Percentiles rank a stretch among this genome's conserved stretches.
These are phyloP conservation scores for Fusarium sulawesiense DNA, from an alignment of 2,329 filamentous ascomycete species.

Conservation along the genomic window DNA sequence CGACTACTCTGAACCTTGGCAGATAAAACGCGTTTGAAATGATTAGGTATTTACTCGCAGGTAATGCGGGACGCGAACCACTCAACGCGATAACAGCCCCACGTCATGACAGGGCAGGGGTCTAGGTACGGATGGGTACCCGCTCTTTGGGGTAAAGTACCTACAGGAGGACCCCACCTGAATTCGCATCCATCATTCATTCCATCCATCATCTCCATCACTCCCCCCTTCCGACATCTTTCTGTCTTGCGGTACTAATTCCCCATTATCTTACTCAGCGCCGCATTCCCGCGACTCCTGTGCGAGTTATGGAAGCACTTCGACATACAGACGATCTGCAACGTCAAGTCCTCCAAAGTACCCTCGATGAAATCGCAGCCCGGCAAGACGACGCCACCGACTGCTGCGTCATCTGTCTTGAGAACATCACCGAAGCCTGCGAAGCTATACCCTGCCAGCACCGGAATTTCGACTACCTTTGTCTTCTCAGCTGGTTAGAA, in stretches of 20 bases:
- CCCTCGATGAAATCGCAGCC: slow-evolving; percentile 56
- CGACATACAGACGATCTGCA: slow-evolving; percentile 49
- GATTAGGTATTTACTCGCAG: neutral
- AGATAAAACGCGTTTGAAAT: slow-evolving; percentile 32
- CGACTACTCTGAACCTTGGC: slow-evolving; percentile 9
- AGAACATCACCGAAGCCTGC: slow-evolving; percentile 77
- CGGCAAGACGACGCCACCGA: slow-evolving; percentile 41
- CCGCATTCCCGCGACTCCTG: too few relatives aligned
- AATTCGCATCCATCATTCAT: slow-evolving; percentile 7
- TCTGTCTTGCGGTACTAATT: neutral
- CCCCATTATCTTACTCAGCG: neutral
- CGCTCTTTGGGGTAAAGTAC: neutral
- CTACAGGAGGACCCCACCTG: slow-evolving; percentile 1
- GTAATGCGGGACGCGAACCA: slow-evolving; percentile 40
- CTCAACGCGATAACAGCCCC: slow-evolving; percentile 40
- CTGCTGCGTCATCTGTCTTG: slow-evolving; percentile 89
- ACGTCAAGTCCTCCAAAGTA: slow-evolving; percentile 57
- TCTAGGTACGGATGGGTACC: neutral
- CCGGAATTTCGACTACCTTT: slow-evolving; percentile 84
- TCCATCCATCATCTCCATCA: slow-evolving; percentile 1
- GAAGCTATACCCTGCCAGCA: slow-evolving; percentile 82
- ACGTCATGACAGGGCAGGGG: slow-evolving; percentile 24
- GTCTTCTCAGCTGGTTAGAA: slow-evolving; percentile 84
- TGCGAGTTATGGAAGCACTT: slow-evolving; percentile 42
- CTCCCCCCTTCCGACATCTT: neutral